phyloP scores from a whole-genome alignment of 2,329 filamentous ascomycete genomes.

The Proliferodiscus dingleyae region DNA sequence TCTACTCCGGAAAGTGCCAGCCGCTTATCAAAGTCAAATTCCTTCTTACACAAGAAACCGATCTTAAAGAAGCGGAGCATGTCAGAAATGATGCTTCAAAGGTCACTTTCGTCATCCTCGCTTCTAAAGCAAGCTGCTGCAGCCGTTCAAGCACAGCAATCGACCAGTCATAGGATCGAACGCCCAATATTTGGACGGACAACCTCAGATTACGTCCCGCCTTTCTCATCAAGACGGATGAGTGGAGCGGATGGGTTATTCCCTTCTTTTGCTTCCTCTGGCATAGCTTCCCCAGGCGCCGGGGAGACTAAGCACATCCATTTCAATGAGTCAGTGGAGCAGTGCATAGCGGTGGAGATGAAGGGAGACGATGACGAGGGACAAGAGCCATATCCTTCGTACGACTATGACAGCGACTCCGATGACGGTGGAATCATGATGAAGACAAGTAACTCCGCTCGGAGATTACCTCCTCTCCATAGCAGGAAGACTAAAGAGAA shows the following conservation, averaged over 20 bases:
- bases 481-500: slow-evolving; percentile 35
- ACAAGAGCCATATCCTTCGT: slow-evolving; percentile 26
- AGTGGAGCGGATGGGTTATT: slow-evolving; percentile 58
- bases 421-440: slow-evolving; percentile 56
- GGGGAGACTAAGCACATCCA: slow-evolving; percentile 86
- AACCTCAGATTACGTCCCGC: slow-evolving; percentile 64
- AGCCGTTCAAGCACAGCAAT: slow-evolving; percentile 34
- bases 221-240: slow-evolving; percentile 55
- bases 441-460: slow-evolving; percentile 63
- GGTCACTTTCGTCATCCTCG: slow-evolving; percentile 81
- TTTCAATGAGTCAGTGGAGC: slow-evolving; percentile 92
- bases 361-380: slow-evolving; percentile 75
- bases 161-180: slow-evolving; percentile 44
- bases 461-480: slow-evolving; percentile 34
- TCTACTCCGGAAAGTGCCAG: slow-evolving; percentile 42
- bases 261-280: slow-evolving; percentile 66
- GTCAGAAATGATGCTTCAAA: slow-evolving; percentile 90
- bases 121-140: slow-evolving; percentile 65
- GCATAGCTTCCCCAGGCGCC: slow-evolving; percentile 52
- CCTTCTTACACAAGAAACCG: slow-evolving; percentile 58
- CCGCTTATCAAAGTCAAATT: slow-evolving; percentile 54
- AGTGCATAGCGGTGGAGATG: slow-evolving; percentile 88
- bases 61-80: slow-evolving; percentile 96
- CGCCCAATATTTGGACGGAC: slow-evolving; percentile 55
- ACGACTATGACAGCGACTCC: slow-evolving; percentile 54